Percentiles rank a stretch among this genome's conserved stretches.
Evolutionary conservation across 352 stramenopile genomes (phyloP).

Genomic region (Phytophthora hybrid): DNA sequence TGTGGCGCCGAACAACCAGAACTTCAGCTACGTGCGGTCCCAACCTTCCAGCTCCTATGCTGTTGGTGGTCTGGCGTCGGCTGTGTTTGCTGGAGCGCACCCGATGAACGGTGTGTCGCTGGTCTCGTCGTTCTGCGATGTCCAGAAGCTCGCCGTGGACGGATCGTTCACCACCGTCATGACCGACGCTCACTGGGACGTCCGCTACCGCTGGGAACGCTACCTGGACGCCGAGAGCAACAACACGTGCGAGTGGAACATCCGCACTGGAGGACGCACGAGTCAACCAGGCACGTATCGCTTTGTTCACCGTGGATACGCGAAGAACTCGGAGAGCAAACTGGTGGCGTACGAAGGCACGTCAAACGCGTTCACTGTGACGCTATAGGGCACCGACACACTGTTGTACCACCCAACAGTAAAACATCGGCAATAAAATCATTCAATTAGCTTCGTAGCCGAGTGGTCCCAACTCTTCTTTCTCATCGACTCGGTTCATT

Average conservation of each 20-base stretch:
- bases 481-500: too few relatives aligned
- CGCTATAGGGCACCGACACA: not conserved
- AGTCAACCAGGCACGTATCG: constrained; percentile 51
- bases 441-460: too few relatives aligned
- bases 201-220: constrained; percentile 53
- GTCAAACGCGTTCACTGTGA: constrained; percentile 41
- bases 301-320: constrained; percentile 55
- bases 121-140: constrained; percentile 61
- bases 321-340: constrained; percentile 42
- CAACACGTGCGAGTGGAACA: constrained; percentile 56
- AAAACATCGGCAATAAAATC: too few relatives aligned
- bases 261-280: constrained; percentile 38
- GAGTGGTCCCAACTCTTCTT: too few relatives aligned
- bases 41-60: constrained; percentile 41
- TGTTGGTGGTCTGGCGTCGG: constrained; percentile 41
- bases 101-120: constrained; percentile 51
- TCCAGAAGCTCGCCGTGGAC: constrained; percentile 38
- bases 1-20: too few relatives aligned
- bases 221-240: constrained; percentile 44
- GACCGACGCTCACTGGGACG: constrained; percentile 64
- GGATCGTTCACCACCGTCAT: constrained; percentile 43
- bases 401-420: too few relatives aligned
- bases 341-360: constrained; percentile 42
- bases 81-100: constrained; percentile 54
- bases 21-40: constrained; percentile 8